A percentile compares a stretch with the other conserved stretches of the same genome.
phyloP scores from a whole-genome alignment of 805 yeast species.

The Starmerella vaccinii region DNA sequence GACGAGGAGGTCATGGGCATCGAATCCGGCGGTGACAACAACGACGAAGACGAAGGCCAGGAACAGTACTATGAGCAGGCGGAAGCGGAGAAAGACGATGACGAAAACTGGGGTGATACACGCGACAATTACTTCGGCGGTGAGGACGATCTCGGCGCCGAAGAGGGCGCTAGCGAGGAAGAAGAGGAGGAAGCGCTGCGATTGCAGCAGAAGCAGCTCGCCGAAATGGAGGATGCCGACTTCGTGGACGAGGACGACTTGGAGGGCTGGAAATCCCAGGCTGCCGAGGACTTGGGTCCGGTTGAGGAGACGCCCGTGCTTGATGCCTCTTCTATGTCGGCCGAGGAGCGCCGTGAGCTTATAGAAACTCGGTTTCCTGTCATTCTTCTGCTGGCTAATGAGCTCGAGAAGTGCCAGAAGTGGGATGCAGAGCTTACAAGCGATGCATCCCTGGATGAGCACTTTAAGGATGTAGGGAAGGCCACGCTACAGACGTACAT shows the following conservation, averaged over 20 bases:
- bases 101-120: constrained; percentile 37
- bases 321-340: constrained; percentile 43
- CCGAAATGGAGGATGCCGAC: constrained; percentile 63
- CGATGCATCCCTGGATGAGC: constrained; percentile 1
- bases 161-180: constrained; percentile 64
- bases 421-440: constrained; percentile 22
- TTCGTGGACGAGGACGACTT: constrained; percentile 64
- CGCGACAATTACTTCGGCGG: constrained; percentile 35
- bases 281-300: constrained; percentile 32
- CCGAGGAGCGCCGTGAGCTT: constrained; percentile 43
- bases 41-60: constrained; percentile 33
- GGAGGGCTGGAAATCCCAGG: constrained; percentile 67
- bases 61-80: constrained; percentile 43
- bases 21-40: constrained; percentile 13
- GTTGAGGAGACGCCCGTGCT: constrained; percentile 32
- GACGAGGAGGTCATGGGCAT: constrained; percentile 50
- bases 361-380: constrained; percentile 69
- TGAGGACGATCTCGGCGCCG: constrained; percentile 44
- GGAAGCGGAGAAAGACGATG: constrained; percentile 26
- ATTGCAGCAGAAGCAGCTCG: constrained; percentile 69
- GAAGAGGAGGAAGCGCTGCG: constrained; percentile 82
- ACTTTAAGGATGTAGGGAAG: constrained; percentile 37
- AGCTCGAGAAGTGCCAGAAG: constrained; percentile 38
- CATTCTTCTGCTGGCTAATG: constrained; percentile 63
- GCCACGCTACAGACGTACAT: constrained; percentile 69